Conservation (phyloP, 306 rosid genomes). For the Castanospermum australe region DNA sequence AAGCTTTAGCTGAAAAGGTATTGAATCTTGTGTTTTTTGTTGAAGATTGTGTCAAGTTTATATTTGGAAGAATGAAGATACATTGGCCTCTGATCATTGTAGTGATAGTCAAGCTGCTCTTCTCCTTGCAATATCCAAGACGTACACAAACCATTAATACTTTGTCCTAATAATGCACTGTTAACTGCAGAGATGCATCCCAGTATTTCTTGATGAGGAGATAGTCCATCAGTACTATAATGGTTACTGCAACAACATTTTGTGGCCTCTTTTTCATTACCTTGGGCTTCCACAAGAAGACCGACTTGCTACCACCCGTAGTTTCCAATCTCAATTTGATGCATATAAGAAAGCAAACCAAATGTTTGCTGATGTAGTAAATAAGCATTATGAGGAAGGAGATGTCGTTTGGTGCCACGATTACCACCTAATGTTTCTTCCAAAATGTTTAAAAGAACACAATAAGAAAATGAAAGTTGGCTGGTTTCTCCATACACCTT, state of each 20-base stretch:
- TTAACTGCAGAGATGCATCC: constrained; percentile 83
- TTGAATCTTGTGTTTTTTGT: constrained; percentile 22
- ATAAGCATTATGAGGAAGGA: constrained; percentile 81
- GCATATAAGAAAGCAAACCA: constrained; percentile 93
- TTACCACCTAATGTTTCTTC: constrained; percentile 96
- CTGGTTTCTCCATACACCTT: constrained; percentile 99
- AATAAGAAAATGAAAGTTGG: constrained; percentile 89
- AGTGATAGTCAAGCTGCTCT: constrained; percentile 1
- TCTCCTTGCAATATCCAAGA: background rate
- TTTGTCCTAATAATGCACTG: constrained; percentile 1
- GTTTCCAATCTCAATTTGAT: constrained; percentile 93
- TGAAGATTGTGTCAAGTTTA: constrained; percentile 15
- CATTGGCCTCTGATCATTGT: background rate
- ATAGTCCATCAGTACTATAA: constrained; percentile 92
- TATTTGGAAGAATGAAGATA: background rate
- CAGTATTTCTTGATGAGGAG: constrained; percentile 91
- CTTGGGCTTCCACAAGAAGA: constrained; percentile 98
- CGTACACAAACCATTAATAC: background rate
- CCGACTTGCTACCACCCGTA: constrained; percentile 89
- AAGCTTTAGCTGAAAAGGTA: constrained; percentile 97
- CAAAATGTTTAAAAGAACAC: constrained; percentile 79
- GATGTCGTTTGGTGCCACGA: constrained; percentile 98
- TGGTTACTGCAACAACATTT: constrained; percentile 95
- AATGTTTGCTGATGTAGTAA: constrained; percentile 93
- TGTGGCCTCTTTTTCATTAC: constrained; percentile 97